Percentiles rank a stretch among this genome's conserved stretches.
These are phyloP conservation scores for Coemansia brasiliensis DNA, from an alignment of 192 early-diverging fungal species.

Conservation along the genomic window DNA sequence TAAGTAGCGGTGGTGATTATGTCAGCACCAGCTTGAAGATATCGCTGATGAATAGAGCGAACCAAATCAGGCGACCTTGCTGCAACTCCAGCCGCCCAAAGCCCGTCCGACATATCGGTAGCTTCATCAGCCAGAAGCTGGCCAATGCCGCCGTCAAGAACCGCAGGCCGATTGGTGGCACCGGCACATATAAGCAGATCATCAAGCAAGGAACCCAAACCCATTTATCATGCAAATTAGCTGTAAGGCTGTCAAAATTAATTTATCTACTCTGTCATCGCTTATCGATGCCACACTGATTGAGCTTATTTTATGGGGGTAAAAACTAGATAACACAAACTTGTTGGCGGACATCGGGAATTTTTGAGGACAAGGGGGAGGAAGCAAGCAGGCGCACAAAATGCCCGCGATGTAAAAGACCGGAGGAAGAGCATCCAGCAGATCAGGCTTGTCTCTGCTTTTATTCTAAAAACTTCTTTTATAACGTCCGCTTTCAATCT, in stretches of 20 bases:
- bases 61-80: constrained; percentile 15
- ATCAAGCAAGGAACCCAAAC: not conserved
- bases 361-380: constrained; percentile 5
- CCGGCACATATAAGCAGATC: not conserved
- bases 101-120: constrained; percentile 17
- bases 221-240: not conserved
- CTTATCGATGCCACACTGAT: too few relatives aligned
- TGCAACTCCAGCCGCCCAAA: constrained; percentile 30
- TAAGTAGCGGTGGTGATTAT: constrained; percentile 59
- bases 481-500: not conserved
- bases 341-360: constrained; percentile 4
- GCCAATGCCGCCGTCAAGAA: constrained; percentile 36
- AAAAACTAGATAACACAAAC: not conserved
- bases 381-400: not conserved
- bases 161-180: not conserved
- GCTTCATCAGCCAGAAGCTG: constrained; percentile 30
- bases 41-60: constrained; percentile 42
- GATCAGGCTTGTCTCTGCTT: constrained; percentile 8
- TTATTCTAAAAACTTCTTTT: not conserved
- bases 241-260: too few relatives aligned
- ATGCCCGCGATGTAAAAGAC: constrained; percentile 1
- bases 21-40: constrained; percentile 59
- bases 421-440: not conserved
- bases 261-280: too few relatives aligned
- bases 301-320: not conserved